Evolutionary conservation across 192 early-diverging fungal genomes (phyloP).

Genomic region (Linnemannia exigua): DNA sequence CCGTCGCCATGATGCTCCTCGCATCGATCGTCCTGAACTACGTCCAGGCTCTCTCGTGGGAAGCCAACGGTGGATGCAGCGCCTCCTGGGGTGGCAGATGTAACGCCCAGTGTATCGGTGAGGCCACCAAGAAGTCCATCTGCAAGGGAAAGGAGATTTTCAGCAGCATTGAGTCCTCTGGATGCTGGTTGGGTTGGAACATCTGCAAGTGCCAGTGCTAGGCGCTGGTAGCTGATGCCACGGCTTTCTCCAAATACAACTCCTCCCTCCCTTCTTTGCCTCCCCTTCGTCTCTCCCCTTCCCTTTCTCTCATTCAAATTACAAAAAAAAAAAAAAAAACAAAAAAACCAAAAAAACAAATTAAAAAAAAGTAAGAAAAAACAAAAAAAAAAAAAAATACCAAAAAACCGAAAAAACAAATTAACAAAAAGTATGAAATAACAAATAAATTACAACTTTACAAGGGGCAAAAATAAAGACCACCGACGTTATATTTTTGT

Average conservation of each 20-base stretch:
- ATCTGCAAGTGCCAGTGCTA: slow-evolving; percentile 13
- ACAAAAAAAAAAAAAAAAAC: no score
- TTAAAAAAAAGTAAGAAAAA: no score
- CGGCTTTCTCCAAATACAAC: background rate
- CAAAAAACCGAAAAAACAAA: no score
- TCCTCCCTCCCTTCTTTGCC: no score
- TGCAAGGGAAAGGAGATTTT: background rate
- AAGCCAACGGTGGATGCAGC: background rate
- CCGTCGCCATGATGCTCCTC: background rate
- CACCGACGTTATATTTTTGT: no score
- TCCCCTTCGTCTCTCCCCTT: background rate
- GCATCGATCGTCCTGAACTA: background rate
- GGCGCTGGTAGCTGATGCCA: background rate
- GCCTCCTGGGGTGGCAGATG: slow-evolving; percentile 2
- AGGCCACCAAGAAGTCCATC: background rate
- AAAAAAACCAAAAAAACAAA: no score
- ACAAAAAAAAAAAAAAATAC: no score
- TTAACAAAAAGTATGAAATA: no score
- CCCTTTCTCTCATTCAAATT: no score
- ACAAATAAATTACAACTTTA: no score
- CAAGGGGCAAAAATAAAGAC: no score
- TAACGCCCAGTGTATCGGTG: background rate
- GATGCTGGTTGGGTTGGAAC: slow-evolving; percentile 9
- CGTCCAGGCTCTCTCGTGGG: background rate
- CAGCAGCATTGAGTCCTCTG: slow-evolving; percentile 6